Evolutionary conservation across 495 filamentous ascomycete species (phyloP).

Genomic region (Trypethelium eluteriae): DNA sequence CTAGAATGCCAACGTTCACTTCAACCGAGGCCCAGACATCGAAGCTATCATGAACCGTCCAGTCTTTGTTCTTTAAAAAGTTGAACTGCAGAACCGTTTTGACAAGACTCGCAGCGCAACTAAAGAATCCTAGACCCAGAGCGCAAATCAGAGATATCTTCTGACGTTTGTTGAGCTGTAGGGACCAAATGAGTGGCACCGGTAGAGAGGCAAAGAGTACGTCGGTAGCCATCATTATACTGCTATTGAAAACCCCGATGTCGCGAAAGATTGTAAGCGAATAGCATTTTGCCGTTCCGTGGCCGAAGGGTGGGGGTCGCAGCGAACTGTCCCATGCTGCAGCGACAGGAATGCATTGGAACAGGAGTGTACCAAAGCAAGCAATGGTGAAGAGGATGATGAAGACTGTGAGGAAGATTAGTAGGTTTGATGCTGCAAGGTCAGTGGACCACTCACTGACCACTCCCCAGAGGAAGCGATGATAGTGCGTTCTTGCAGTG

Average conservation of each 20-base stretch:
- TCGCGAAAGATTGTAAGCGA: constrained; percentile 22
- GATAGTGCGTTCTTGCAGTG: constrained; percentile 22
- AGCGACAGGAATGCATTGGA: constrained; percentile 28
- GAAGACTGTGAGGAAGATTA: constrained; percentile 23
- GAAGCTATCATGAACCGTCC: constrained; percentile 28
- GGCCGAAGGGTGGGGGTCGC: constrained; percentile 22
- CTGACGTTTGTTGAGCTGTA: constrained; percentile 30
- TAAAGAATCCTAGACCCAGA: constrained; percentile 31
- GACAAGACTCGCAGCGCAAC: constrained; percentile 29
- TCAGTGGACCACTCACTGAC: constrained; percentile 21
- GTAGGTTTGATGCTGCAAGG: background rate
- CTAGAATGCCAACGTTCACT: constrained; percentile 28
- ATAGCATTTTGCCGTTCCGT: constrained; percentile 29
- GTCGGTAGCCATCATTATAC: constrained; percentile 34
- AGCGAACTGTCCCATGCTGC: constrained; percentile 26
- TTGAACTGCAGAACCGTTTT: constrained; percentile 30
- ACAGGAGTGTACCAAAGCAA: constrained; percentile 29
- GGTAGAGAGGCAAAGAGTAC: constrained; percentile 30
- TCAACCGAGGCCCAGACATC: constrained; percentile 32
- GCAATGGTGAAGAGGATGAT: constrained; percentile 25
- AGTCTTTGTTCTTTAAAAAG: constrained; percentile 24
- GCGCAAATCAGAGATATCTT: constrained; percentile 29
- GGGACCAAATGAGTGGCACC: constrained; percentile 29
- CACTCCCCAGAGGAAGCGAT: constrained; percentile 25
- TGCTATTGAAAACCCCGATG: constrained; percentile 27